Percentiles rank a stretch among this genome's conserved stretches.
Conservation (phyloP, 2,329 filamentous ascomycete species). For the Akanthomyces dipterigenus region DNA sequence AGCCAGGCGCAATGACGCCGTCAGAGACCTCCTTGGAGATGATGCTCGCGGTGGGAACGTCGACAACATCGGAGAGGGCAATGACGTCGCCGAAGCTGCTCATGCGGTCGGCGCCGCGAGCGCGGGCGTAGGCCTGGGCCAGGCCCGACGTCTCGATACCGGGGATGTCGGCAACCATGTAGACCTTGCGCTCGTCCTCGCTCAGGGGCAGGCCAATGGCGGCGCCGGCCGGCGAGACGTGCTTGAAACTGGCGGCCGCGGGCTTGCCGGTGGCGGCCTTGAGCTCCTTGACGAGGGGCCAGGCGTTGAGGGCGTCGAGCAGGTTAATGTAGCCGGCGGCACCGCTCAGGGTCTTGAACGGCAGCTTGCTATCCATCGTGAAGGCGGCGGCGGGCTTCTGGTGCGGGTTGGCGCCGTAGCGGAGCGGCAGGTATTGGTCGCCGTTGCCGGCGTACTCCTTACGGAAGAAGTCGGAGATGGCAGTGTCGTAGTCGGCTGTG, state of each 20-base stretch:
- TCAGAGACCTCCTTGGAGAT: constrained; percentile 98
- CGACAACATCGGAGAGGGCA: constrained; percentile 83
- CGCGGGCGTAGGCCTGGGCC: constrained; percentile 92
- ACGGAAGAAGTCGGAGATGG: constrained; percentile 95
- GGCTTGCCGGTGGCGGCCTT: constrained; percentile 81
- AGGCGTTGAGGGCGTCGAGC: constrained; percentile 91
- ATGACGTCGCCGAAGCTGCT: constrained; percentile 97
- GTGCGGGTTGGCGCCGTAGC: constrained; percentile 96
- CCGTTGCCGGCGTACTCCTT: constrained; percentile 90
- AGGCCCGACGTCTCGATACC: constrained; percentile 80
- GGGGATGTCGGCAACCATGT: constrained; percentile 94
- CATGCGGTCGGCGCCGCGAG: constrained; percentile 94
- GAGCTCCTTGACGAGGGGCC: constrained; percentile 94
- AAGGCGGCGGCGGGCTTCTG: constrained; percentile 93
- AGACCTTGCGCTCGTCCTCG: constrained; percentile 88
- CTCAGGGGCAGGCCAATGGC: constrained; percentile 85
- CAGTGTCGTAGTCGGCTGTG: constrained; percentile 91
- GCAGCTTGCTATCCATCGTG: constrained; percentile 63
- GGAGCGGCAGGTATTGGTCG: constrained; percentile 73
- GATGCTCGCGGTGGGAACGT: constrained; percentile 91
- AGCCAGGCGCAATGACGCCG: constrained; percentile 87
- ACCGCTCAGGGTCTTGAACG: constrained; percentile 91
- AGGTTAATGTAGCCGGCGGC: constrained; percentile 96
- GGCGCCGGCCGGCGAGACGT: constrained; percentile 93
- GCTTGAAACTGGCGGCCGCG: constrained; percentile 97